Evolutionary conservation across 1,284 basidiomycete species (phyloP).

Genomic region (Cryptococcus sp.): DNA sequence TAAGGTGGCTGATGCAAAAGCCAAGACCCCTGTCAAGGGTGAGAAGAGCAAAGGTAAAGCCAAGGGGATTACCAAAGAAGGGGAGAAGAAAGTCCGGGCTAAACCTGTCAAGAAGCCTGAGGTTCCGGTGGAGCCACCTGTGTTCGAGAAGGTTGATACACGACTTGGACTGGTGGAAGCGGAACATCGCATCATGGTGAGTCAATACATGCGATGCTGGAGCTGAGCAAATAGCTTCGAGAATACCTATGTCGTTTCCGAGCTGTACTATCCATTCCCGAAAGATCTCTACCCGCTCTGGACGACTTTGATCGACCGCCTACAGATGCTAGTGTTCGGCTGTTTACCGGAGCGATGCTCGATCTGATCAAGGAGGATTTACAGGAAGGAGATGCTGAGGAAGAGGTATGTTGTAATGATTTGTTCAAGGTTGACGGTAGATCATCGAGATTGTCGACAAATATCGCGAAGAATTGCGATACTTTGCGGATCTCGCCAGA

Average conservation of each 20-base stretch:
- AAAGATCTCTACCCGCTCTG: constrained; percentile 29
- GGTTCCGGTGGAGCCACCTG: constrained; percentile 20
- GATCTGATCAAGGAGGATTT: constrained; percentile 27
- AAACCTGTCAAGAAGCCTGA: constrained; percentile 15
- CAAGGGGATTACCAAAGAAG: constrained; percentile 3
- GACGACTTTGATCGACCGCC: constrained; percentile 44
- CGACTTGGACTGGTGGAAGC: constrained; percentile 24
- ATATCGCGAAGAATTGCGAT: constrained; percentile 37
- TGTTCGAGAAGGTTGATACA: constrained; percentile 31
- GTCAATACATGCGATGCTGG: background rate
- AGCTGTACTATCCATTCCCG: constrained; percentile 26
- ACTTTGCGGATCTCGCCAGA: constrained; percentile 39
- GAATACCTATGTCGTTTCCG: constrained; percentile 39
- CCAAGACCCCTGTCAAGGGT: background rate
- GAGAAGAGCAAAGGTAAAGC: constrained; percentile 4
- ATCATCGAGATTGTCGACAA: constrained; percentile 15
- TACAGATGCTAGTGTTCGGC: constrained; percentile 33
- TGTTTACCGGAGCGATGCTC: constrained; percentile 34
- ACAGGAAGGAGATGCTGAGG: constrained; percentile 11
- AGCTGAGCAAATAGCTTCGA: constrained; percentile 21
- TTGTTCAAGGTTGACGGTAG: constrained; percentile 10
- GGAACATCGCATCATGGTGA: constrained; percentile 34
- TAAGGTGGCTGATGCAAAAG: background rate
- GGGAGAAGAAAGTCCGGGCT: constrained; percentile 8
- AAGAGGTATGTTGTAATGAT: constrained; percentile 12